Percentiles rank a stretch among this genome's conserved stretches.
Conservation (phyloP, 441 rosid species). For the Pelargonium fulgidum region DNA sequence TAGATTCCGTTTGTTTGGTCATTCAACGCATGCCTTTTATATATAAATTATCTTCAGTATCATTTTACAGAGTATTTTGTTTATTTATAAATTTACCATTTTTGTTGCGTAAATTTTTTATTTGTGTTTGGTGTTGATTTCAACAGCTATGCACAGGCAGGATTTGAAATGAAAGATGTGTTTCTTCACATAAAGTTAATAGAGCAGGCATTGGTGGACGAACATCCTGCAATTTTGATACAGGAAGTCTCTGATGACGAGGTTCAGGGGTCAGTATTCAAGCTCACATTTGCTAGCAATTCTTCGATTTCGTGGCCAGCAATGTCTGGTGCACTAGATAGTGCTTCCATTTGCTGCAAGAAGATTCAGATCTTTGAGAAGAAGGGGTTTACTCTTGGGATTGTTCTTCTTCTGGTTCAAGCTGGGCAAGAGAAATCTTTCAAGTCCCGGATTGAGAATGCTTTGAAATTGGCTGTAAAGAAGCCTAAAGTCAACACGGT, state of each 20-base stretch:
- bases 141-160: conserved; percentile 77
- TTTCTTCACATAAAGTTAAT: conserved; percentile 84
- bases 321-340: conserved; percentile 70
- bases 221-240: conserved; percentile 59
- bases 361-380: conserved; percentile 85
- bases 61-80: too few species aligned
- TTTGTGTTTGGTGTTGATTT: conserved; percentile 17
- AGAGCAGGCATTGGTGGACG: conserved; percentile 80
- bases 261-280: conserved; percentile 47
- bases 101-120: background rate
- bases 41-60: too few species aligned
- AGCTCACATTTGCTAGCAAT: conserved; percentile 74
- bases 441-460: conserved; percentile 57
- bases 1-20: too few species aligned
- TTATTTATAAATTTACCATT: background rate
- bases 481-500: conserved; percentile 52
- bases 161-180: conserved; percentile 86
- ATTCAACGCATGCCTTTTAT: too few species aligned
- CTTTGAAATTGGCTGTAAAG: conserved; percentile 58
- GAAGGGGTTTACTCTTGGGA: conserved; percentile 79
- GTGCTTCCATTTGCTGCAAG: conserved; percentile 70
- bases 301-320: conserved; percentile 68
- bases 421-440: conserved; percentile 52
- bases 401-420: conserved; percentile 56
- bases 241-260: conserved; percentile 62